A percentile compares a stretch with the other conserved stretches of the same genome.
These are phyloP conservation scores for Aristolochia contorta DNA, from an alignment of 164 flowering plant species.

Conservation along the genomic window DNA sequence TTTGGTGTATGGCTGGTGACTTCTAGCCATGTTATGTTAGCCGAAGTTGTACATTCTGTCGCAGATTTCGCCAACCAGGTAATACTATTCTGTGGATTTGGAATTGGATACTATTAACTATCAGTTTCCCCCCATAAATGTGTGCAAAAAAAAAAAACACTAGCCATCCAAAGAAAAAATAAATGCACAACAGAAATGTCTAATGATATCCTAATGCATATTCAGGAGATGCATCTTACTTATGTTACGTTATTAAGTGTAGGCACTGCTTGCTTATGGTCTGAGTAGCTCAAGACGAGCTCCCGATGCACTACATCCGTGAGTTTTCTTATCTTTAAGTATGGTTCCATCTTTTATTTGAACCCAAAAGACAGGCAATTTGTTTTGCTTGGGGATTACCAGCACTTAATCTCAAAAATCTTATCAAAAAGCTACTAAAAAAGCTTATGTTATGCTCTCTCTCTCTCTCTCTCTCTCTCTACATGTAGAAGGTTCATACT, in stretches of 20 bases:
- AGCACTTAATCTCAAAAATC: not conserved
- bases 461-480: not conserved
- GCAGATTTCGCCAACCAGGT: conserved; percentile 99
- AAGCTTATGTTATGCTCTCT: not conserved
- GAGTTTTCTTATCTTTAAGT: conserved; percentile 23
- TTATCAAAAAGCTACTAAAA: too few relatives aligned
- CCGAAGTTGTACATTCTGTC: conserved; percentile 88
- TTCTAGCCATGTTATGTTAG: conserved; percentile 94
- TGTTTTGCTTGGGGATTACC: too few relatives aligned
- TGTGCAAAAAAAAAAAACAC: not conserved
- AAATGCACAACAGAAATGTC: too few relatives aligned
- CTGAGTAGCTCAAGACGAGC: conserved; percentile 93
- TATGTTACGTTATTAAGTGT: conserved; percentile 20
- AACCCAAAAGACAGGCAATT: not conserved
- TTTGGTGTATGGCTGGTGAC: conserved; percentile 84
- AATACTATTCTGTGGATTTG: not conserved
- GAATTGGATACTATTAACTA: too few relatives aligned
- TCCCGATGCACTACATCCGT: conserved; percentile 99
- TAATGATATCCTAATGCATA: too few relatives aligned
- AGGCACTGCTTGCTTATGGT: conserved; percentile 99
- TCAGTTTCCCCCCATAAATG: too few relatives aligned
- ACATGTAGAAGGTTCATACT: not conserved
- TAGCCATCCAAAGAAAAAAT: not conserved
- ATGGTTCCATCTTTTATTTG: not conserved
- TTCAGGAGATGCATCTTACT: too few relatives aligned